Percentiles rank a stretch among this genome's conserved stretches.
Evolutionary conservation across 169 alveolate species (phyloP).

Genomic region (Eimeria mitis): DNA sequence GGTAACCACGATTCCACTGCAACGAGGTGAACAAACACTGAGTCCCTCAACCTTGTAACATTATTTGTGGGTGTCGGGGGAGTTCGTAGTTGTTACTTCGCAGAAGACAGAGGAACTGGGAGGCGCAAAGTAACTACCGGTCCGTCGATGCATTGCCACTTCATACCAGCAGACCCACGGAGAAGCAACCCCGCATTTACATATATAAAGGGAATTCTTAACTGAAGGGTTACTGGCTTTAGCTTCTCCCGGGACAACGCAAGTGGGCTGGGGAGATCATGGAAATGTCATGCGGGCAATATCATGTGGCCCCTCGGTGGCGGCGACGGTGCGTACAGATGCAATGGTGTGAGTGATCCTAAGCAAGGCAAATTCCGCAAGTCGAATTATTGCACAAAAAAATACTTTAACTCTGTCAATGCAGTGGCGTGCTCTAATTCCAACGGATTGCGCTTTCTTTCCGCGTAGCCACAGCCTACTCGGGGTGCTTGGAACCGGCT

Average conservation of each 20-base stretch:
- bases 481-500: no score
- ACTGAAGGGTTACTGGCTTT: neutral
- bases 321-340: neutral
- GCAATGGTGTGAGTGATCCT: neutral
- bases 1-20: neutral
- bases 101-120: neutral
- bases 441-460: neutral
- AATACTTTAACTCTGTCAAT: neutral
- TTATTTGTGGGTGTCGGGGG: neutral
- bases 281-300: neutral
- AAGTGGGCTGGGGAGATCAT: neutral
- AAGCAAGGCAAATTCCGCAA: neutral
- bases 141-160: neutral
- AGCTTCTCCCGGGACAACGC: neutral
- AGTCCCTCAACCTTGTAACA: neutral
- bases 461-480: neutral
- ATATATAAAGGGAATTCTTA: neutral
- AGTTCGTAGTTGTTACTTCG: neutral
- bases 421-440: neutral
- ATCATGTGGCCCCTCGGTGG: neutral
- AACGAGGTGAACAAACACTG: neutral
- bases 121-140: neutral
- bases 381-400: neutral
- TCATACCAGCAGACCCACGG: neutral
- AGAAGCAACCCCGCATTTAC: neutral